These are phyloP conservation scores for Musa balbisiana DNA, from an alignment of 202 grass and related monocot genomes.

Conservation along the genomic window DNA sequence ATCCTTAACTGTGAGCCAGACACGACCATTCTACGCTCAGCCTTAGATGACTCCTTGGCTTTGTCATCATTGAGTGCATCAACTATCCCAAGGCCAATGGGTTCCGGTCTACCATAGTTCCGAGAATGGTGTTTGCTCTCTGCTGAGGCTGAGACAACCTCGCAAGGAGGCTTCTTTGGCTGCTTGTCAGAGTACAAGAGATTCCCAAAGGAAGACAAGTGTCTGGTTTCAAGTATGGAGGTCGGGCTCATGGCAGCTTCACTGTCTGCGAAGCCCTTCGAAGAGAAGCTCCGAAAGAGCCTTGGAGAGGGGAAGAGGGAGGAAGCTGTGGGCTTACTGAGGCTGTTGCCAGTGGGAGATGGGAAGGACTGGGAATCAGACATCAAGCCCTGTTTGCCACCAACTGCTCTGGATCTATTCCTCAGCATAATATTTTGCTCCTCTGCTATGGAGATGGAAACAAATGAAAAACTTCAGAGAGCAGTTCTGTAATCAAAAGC, in stretches of 20 bases:
- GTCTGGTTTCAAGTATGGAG: slow-evolving; percentile 79
- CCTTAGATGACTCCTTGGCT: slow-evolving; percentile 26
- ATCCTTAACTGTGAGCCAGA: slow-evolving; percentile 80
- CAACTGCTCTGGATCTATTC: slow-evolving; percentile 54
- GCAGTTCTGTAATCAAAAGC: not conserved
- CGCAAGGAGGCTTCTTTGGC: slow-evolving; percentile 13
- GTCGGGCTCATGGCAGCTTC: slow-evolving; percentile 57
- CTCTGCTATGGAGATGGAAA: not conserved
- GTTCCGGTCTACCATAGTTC: not conserved
- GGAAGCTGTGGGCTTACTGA: slow-evolving; percentile 28
- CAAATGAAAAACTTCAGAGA: not conserved
- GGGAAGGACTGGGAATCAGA: slow-evolving; percentile 28
- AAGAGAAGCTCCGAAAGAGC: slow-evolving; percentile 56
- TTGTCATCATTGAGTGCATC: slow-evolving; percentile 55
- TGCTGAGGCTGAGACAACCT: not conserved
- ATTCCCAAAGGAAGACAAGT: slow-evolving; percentile 12
- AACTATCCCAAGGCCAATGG: slow-evolving; percentile 48
- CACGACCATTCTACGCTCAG: slow-evolving; percentile 47
- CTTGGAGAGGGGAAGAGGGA: slow-evolving; percentile 44
- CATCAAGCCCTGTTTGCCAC: slow-evolving; percentile 44
- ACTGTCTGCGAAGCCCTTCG: slow-evolving; percentile 46
- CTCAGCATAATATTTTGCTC: slow-evolving; percentile 35
- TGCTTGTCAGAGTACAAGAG: slow-evolving; percentile 3
- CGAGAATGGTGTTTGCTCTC: slow-evolving; percentile 24
- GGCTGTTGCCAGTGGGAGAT: slow-evolving; percentile 9